Evolutionary conservation across 305 asterid genomes (phyloP), one percentile per base, ranked within the genome.

Genomic region (Caryopteris hybrid): DNA sequence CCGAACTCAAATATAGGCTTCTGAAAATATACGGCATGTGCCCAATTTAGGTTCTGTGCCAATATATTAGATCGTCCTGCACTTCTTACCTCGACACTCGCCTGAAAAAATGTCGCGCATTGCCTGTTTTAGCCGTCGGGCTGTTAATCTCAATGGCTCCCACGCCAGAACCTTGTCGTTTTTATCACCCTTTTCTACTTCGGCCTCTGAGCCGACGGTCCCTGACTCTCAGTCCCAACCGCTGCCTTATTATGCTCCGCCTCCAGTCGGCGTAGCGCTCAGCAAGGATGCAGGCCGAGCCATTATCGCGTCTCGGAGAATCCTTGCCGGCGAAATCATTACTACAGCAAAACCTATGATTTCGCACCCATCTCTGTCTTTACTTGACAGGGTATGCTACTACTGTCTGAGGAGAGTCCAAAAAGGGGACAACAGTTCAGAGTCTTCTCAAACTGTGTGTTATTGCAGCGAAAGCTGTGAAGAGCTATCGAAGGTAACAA

Each of bases 281-380:
- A 84, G 87, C 11, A 81, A 80, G 42, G 61, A 78, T 17, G 81
- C 82, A 1, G 98, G 98, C 13, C 82, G 98, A 59, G 88, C 89
- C 13, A 83, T 81, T 18, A 83, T 91, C 65, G 95, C 96, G 10
- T 73, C 82, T 22, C 82, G 87, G 63, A 71, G 67, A 43, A 76
- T 89, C 70, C 79, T 51, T 21, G 68, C 83, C 53, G 97, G 97
- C 43, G 93, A 90, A 41, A 80, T 88, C 78, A 87, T 92, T 75
- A 96, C 88, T 79, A 73, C 86, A 1, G 97, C 95, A 14, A 75
- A 81, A 61, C 91, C 96, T 55, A 20, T 82, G 3, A 62, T 92
- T 25, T 74, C 85, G 47, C 95, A 90, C 69, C 96, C 98, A 47
- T 70, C 85, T 47, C 71, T 86, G 20, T 60, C 92, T 59, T 82